Base-by-base conservation (phyloP, 352 stramenopile genomes). In the Pythium myriotylum region DNA sequence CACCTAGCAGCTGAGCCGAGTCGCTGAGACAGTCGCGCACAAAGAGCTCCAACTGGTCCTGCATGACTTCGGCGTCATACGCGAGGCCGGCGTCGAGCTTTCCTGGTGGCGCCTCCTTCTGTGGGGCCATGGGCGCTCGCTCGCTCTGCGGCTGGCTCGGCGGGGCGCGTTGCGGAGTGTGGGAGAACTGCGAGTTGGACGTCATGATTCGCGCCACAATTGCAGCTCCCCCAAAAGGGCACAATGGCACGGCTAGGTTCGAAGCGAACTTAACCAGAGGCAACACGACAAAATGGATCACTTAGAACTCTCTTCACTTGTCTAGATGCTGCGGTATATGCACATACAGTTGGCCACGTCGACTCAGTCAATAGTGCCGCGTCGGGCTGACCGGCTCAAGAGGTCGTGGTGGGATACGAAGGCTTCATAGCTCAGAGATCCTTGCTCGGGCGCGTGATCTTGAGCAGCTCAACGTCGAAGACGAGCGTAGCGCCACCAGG, bases 381-480 rank as follows among this genome's bases (percentile, higher is more conserved):
- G 10, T 35, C 29, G 29, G 29, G 10, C 29, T 16, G 37, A 43
- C 13, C n/a, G 17, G 37, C 17, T 43, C 13, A n/a, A 16, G 5
- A 19, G 7, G 37, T 4, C 5, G 13, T 43, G 13, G 50, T 16
- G 50, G 20, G 23, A 45, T 24, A 17, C 3, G 22, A 17, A 22
- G 9, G 10, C 13, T 2, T n/a, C n/a, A n/a, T 33, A 2, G 35
- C n/a, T 72, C 81, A 83, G 10, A 94, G 68, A 54, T 92, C 84
- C 54, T 54, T 80, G 39, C 40, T 39, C 5, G 78, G 68, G 72
- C 82, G 80, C 73, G 86, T 92, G 70, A 99, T 98, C 64, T 98
- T 84, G 56, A 99, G 79, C 60, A 99, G 89, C 81, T 99, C 96
- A 52, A 99, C 95, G 63, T 95, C 90, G 72, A 99, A 99, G 35